Percentiles rank a stretch among this genome's conserved stretches.
Conservation (phyloP, 2,329 filamentous ascomycete species). For the Elsinoe arachidis region DNA sequence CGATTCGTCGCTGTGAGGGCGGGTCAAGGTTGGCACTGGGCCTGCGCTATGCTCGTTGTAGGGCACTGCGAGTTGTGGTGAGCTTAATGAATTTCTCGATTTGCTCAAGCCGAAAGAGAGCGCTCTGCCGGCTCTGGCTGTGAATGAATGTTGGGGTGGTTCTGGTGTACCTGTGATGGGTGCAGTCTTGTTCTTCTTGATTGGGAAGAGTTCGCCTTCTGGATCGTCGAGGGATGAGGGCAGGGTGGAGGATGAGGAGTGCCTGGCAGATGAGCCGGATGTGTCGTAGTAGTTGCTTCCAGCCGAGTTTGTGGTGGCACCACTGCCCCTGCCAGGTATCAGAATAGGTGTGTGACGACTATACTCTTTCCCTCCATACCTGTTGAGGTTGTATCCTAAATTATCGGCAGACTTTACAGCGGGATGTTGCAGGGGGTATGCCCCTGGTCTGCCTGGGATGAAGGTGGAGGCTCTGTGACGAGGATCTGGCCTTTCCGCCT, state of each 20-base stretch:
- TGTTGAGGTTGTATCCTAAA: slow-evolving; percentile 24
- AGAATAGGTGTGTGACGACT: slow-evolving; percentile 29
- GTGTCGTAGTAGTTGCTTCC: slow-evolving; percentile 37
- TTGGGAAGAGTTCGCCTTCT: slow-evolving; percentile 29
- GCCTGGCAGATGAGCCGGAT: slow-evolving; percentile 39
- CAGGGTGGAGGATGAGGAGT: slow-evolving; percentile 48
- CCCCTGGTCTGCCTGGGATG: slow-evolving; percentile 10
- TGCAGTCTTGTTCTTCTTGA: slow-evolving; percentile 29
- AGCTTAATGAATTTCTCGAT: slow-evolving; percentile 22
- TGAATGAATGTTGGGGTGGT: slow-evolving; percentile 28
- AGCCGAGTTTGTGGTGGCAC: slow-evolving; percentile 39
- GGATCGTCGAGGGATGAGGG: slow-evolving; percentile 45
- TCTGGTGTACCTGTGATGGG: slow-evolving; percentile 31
- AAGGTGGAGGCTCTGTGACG: slow-evolving; percentile 10
- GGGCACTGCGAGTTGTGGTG: not conserved
- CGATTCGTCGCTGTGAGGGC: slow-evolving; percentile 15
- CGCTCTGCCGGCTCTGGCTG: slow-evolving; percentile 39
- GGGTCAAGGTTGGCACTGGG: not conserved
- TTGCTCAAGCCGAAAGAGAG: slow-evolving; percentile 42
- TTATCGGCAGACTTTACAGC: slow-evolving; percentile 28
- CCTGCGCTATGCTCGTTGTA: not conserved
- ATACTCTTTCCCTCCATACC: slow-evolving; percentile 26
- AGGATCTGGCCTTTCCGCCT: slow-evolving; percentile 24
- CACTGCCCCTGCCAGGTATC: slow-evolving; percentile 37
- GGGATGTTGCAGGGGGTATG: slow-evolving; percentile 26